Evolutionary conservation across 208 protist species (phyloP).

Genomic region (Entamoeba histolytica): DNA sequence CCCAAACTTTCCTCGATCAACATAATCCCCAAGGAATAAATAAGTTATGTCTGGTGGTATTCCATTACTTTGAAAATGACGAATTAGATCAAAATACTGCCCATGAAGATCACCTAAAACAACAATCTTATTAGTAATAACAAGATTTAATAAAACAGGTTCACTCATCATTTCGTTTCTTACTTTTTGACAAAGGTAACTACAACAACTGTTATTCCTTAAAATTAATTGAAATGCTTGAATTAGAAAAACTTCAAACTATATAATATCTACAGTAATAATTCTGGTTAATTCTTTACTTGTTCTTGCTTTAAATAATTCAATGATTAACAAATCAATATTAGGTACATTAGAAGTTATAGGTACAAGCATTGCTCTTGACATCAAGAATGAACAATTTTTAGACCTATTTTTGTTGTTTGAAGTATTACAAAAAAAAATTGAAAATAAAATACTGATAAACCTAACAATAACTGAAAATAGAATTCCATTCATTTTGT

Average conservation of each 20-base stretch:
- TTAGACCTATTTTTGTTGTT: no score
- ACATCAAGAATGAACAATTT: neutral
- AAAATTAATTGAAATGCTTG: no score
- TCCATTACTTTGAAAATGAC: constrained; percentile 8
- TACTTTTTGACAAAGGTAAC: neutral
- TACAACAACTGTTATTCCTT: neutral
- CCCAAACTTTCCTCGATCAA: constrained; percentile 20
- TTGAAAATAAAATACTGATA: no score
- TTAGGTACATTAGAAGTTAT: neutral
- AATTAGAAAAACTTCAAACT: neutral
- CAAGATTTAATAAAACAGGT: neutral
- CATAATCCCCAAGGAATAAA: constrained; percentile 27
- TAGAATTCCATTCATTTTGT: neutral
- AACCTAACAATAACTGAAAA: no score
- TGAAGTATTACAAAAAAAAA: no score
- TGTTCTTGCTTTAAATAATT: neutral
- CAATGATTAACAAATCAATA: neutral
- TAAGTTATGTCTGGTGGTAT: neutral
- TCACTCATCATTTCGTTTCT: neutral
- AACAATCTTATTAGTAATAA: neutral
- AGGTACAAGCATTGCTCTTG: neutral
- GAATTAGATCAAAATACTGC: constrained; percentile 21
- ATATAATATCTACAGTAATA: neutral
- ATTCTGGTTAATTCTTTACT: neutral
- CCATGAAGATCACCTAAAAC: constrained; percentile 16